Evolutionary conservation across 257 asterid genomes (phyloP).

Genomic region (Schizonepeta tenuifolia): DNA sequence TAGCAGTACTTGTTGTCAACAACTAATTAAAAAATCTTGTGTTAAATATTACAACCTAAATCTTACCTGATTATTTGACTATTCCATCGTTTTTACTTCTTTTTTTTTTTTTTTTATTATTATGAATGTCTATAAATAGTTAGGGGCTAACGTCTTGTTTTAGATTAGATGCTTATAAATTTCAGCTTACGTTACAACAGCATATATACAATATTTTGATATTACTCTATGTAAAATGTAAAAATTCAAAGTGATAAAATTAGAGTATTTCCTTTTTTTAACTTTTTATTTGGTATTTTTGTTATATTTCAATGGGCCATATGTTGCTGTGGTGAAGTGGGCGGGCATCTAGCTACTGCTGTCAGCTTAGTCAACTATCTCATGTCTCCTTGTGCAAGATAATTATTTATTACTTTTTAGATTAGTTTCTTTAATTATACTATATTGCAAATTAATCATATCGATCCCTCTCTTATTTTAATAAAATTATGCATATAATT

Average conservation of each 20-base stretch:
- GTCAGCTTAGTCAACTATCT: conserved; percentile 44
- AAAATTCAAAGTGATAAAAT: too few relatives aligned
- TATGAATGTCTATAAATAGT: neutral
- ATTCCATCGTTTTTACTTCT: neutral
- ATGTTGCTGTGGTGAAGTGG: conserved; percentile 33
- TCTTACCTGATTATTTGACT: neutral
- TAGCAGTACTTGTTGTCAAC: conserved; percentile 26
- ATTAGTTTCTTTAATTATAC: too few relatives aligned
- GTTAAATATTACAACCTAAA: neutral
- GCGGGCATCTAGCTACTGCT: conserved; percentile 61
- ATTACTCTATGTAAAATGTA: too few relatives aligned
- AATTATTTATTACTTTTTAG: neutral
- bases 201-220: too few relatives aligned
- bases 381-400: conserved; percentile 30
- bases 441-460: too few relatives aligned
- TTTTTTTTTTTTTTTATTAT: too few relatives aligned
- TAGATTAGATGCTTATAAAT: too few relatives aligned
- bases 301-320: conserved; percentile 15
- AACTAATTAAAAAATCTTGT: neutral
- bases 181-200: too few relatives aligned
- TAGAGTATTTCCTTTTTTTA: neutral
- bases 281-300: neutral
- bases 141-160: neutral
- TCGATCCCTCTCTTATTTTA: too few relatives aligned
- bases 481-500: too few relatives aligned